Conservation (phyloP, 1,139 yeast genomes). For the Debaryomyces fabryi region DNA sequence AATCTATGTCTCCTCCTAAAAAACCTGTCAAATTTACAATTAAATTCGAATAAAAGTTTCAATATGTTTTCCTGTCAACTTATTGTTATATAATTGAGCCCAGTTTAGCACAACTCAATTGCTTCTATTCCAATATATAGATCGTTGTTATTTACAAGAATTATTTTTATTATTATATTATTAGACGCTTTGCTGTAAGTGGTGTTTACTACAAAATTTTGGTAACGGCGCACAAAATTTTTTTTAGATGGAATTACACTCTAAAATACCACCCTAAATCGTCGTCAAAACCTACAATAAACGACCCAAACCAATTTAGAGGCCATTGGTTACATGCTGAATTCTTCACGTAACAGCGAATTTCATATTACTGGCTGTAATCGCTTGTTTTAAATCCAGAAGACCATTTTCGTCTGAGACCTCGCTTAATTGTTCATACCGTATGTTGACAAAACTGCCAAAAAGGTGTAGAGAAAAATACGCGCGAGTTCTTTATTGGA, state of each 20-base stretch:
- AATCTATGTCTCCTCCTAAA: background rate
- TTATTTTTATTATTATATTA: background rate
- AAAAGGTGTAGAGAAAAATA: background rate
- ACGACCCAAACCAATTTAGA: background rate
- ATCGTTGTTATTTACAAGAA: background rate
- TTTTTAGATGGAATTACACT: background rate
- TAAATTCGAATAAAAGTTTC: background rate
- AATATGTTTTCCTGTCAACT: background rate
- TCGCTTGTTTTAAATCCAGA: background rate
- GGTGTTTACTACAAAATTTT: conserved; percentile 1
- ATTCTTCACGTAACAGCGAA: background rate
- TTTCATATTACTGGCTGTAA: background rate
- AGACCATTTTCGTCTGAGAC: conserved; percentile 1
- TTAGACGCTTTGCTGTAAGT: background rate
- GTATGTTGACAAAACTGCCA: conserved; percentile 2
- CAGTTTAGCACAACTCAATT: background rate
- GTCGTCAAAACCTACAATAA: background rate
- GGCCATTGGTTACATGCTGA: background rate
- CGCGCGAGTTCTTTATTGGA: background rate
- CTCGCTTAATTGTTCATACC: background rate
- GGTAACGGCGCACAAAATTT: conserved; percentile 6
- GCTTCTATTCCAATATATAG: background rate
- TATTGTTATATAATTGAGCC: background rate
- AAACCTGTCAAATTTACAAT: background rate
- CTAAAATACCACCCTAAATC: background rate